A percentile compares a stretch with the other conserved stretches of the same genome.
Evolutionary conservation across 2,329 filamentous ascomycete genomes (phyloP).

Genomic region (Ceratocystis harringtonii): DNA sequence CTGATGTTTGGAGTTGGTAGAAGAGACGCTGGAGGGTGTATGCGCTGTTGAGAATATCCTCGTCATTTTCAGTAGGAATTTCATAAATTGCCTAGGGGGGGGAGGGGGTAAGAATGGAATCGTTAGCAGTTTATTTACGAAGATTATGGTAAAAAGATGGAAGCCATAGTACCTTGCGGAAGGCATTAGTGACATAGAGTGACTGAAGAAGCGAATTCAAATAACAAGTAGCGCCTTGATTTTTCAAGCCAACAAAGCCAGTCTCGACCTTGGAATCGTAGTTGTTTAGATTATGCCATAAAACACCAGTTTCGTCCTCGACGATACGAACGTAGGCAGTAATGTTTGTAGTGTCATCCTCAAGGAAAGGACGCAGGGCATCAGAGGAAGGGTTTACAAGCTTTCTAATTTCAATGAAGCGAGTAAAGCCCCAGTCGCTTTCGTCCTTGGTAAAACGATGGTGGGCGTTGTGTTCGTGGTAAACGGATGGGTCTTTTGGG

Average conservation of each 20-base stretch:
- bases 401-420: constrained; percentile 75
- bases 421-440: constrained; percentile 97
- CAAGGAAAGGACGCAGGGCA: constrained; percentile 52
- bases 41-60: constrained; percentile 70
- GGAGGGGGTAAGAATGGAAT: not conserved
- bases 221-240: constrained; percentile 88
- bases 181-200: constrained; percentile 77
- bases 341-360: constrained; percentile 62
- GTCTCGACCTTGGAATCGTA: constrained; percentile 99
- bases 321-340: constrained; percentile 71
- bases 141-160: not conserved
- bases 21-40: constrained; percentile 90
- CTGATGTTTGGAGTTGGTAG: constrained; percentile 82
- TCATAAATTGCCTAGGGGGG: constrained; percentile 68
- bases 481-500: constrained; percentile 75
- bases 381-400: constrained; percentile 74
- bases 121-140: not conserved
- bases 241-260: constrained; percentile 89
- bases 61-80: constrained; percentile 80
- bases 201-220: constrained; percentile 74
- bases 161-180: constrained; percentile 56
- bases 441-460: constrained; percentile 95
- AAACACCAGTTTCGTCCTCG: constrained; percentile 72
- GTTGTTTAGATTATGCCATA: constrained; percentile 85
- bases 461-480: constrained; percentile 67